These are phyloP conservation scores for Trichocladium uniseriatum DNA, from an alignment of 495 filamentous ascomycete genomes.

Conservation along the genomic window DNA sequence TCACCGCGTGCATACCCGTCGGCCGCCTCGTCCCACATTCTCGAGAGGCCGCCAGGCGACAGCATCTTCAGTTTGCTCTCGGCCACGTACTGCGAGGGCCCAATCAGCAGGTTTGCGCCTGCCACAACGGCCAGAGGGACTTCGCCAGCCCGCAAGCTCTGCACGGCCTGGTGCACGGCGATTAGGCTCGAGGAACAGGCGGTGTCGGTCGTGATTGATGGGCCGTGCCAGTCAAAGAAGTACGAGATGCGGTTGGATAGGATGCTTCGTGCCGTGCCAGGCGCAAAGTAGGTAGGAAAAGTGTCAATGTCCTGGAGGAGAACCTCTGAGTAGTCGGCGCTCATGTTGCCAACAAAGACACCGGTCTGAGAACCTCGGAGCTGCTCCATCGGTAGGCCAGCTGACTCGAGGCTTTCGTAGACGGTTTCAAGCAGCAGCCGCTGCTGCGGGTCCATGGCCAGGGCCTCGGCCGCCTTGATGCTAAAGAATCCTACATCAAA, in stretches of 20 bases:
- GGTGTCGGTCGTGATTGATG: constrained; percentile 39
- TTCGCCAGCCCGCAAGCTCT: constrained; percentile 33
- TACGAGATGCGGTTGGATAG: constrained; percentile 46
- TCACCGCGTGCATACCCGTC: constrained; percentile 58
- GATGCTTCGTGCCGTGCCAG: constrained; percentile 22
- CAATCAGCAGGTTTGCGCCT: constrained; percentile 44
- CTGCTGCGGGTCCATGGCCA: constrained; percentile 57
- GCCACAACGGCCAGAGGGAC: constrained; percentile 36
- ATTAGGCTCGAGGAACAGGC: constrained; percentile 47
- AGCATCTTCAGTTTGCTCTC: constrained; percentile 28
- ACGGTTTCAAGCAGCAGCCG: constrained; percentile 51
- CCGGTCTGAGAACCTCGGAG: constrained; percentile 27
- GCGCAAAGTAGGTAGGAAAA: constrained; percentile 40
- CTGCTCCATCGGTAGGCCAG: constrained; percentile 57
- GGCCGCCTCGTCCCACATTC: constrained; percentile 49
- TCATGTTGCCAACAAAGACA: constrained; percentile 10
- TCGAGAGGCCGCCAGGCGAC: constrained; percentile 33
- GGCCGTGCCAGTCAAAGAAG: constrained; percentile 37
- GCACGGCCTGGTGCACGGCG: constrained; percentile 44
- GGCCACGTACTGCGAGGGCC: constrained; percentile 28
- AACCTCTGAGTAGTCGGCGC: constrained; percentile 23
- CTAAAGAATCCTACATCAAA: constrained; percentile 49
- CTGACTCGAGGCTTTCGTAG: constrained; percentile 74
- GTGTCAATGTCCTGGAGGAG: constrained; percentile 1
- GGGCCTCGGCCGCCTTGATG: constrained; percentile 5